These are phyloP conservation scores for Begonia fuchsioides DNA, from an alignment of 306 rosid species.

Conservation along the genomic window DNA sequence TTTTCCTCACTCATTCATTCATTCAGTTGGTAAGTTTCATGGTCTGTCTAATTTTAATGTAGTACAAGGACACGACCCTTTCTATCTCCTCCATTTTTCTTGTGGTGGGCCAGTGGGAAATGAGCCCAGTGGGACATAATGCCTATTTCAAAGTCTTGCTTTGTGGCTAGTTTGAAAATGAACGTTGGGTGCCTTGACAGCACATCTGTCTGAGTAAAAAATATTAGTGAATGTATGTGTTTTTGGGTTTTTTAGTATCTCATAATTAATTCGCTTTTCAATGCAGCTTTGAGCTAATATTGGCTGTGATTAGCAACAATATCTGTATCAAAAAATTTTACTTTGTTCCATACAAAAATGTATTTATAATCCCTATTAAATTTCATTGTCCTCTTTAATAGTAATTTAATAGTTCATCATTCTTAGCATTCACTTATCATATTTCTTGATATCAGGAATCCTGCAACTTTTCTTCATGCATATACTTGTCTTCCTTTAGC, in stretches of 20 bases:
- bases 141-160: too few species aligned
- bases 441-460: slow-evolving; percentile 49
- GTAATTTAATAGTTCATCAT: background rate
- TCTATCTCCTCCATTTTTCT: background rate
- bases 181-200: too few species aligned
- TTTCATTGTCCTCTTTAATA: background rate
- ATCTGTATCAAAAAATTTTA: too few species aligned
- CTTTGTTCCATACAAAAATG: too few species aligned
- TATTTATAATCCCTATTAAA: background rate
- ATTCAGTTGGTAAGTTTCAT: slow-evolving; percentile 79
- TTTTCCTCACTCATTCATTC: slow-evolving; percentile 94
- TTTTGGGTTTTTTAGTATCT: too few species aligned
- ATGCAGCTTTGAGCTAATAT: too few species aligned
- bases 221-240: too few species aligned
- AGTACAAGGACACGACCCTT: slow-evolving; percentile 3
- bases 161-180: too few species aligned
- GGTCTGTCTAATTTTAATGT: slow-evolving; percentile 8
- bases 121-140: too few species aligned
- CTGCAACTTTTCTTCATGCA: slow-evolving; percentile 94
- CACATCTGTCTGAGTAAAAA: too few species aligned
- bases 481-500: slow-evolving; percentile 92
- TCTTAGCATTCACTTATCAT: background rate
- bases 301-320: too few species aligned
- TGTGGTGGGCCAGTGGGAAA: background rate
- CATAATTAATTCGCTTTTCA: too few species aligned